Evolutionary conservation across 768 basidiomycete genomes (phyloP), one percentile per base, ranked within the genome.

Genomic region (Rhizopogon roseolus): DNA sequence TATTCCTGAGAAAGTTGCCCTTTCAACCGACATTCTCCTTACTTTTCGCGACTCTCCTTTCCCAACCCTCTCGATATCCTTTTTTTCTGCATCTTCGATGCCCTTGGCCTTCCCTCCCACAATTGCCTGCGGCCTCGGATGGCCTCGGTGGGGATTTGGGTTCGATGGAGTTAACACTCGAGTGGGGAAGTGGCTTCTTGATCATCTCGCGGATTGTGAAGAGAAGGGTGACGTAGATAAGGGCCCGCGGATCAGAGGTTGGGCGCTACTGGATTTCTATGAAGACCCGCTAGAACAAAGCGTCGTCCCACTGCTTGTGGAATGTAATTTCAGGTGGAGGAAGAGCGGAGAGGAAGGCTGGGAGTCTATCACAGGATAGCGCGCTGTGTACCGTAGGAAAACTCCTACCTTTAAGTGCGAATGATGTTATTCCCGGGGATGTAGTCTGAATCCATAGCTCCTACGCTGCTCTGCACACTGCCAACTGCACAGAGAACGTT

Each of bases 111-210:
- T 88, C 19, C 95, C 94, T 6, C 77, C 86, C 5, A 71, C 77
- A 9, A 75, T 96, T 22, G 90, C 95, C 5, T 81, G 80, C 59
- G 94, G 94, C 0, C 83, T 92, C 62, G 92, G 93, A 13, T 93
- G 85, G 85, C 90, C 91, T 0, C 71, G 76, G 37, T 73, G 78
- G 70, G 85, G 86, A 2, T 62, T 93, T 6, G 93, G 93, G 5
- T 74, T 93, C n/a, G 85, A 90, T 64, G 94, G 94, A 2, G 85
- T 94, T 39, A 98, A 98, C 63, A 76, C 75, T 22, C 77, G 85
- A n/a, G 71, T 92, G 3, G 85, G 79, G 3, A 72, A 70, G 51
- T 96, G 91, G 88, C 64, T 93, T 17, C 63, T 93, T 41, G 77
- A 81, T 38, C 68, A 72, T 55, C 67, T 93, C 27, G 55, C 54